Evolutionary conservation across 1,284 basidiomycete genomes (phyloP).

Genomic region (Papiliotrema terrestris): DNA sequence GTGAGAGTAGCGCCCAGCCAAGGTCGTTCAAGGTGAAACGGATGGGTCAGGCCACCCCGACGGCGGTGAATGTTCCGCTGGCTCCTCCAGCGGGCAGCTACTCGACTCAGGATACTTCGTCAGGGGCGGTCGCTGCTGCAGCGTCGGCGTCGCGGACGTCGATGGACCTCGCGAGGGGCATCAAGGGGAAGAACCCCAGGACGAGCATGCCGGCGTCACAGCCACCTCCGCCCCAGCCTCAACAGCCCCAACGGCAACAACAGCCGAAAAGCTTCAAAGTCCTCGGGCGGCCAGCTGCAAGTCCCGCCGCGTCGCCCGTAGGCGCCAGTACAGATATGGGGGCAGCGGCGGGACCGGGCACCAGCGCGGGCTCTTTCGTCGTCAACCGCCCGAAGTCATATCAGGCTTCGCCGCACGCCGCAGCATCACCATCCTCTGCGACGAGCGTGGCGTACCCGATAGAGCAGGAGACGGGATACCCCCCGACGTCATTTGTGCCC

Average conservation of each 20-base stretch:
- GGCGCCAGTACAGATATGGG: no score
- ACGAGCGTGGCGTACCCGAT: not conserved
- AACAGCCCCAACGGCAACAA: no score
- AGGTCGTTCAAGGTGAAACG: constrained; percentile 23
- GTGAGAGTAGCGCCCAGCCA: not conserved
- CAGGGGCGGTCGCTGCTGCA: no score
- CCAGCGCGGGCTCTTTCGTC: constrained; percentile 1
- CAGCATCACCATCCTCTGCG: not conserved
- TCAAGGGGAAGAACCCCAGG: no score
- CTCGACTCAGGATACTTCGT: no score
- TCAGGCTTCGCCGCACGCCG: no score
- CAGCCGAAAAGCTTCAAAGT: not conserved
- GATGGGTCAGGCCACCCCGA: constrained; percentile 10
- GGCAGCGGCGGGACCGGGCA: not conserved
- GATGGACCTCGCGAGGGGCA: no score
- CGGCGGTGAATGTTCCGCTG: not conserved
- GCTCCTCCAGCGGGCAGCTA: not conserved
- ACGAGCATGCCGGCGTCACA: no score
- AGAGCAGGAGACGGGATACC: constrained; percentile 8
- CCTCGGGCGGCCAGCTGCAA: not conserved
- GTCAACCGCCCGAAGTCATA: constrained; percentile 9
- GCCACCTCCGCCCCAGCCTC: no score
- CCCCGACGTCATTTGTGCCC: constrained; percentile 18
- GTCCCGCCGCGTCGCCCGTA: not conserved
- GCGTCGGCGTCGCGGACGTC: no score